These are phyloP conservation scores for Sarocladium oryzae DNA, from an alignment of 2,329 filamentous ascomycete species.

Conservation along the genomic window DNA sequence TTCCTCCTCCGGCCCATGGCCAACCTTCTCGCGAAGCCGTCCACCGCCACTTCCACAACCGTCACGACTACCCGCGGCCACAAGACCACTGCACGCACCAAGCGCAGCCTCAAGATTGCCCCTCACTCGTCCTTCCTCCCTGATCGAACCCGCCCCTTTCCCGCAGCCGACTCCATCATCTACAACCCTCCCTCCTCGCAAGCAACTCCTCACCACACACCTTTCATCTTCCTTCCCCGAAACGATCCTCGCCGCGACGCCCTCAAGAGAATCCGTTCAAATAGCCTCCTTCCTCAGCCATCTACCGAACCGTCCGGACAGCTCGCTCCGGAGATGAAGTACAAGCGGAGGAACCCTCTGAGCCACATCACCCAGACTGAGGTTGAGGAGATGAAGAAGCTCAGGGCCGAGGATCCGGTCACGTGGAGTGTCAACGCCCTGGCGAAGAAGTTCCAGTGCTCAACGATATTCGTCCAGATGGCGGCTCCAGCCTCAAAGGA, in stretches of 20 bases:
- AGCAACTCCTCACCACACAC: slow-evolving; percentile 57
- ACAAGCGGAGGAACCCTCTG: slow-evolving; percentile 27
- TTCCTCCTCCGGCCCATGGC: slow-evolving; percentile 27
- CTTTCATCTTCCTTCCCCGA: slow-evolving; percentile 57
- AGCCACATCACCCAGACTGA: slow-evolving; percentile 50
- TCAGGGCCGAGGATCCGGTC: slow-evolving; percentile 46
- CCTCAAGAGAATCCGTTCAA: slow-evolving; percentile 39
- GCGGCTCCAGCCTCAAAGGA: slow-evolving; percentile 43
- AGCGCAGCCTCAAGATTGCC: slow-evolving; percentile 51
- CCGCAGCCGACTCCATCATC: slow-evolving; percentile 37
- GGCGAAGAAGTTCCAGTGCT: slow-evolving; percentile 50
- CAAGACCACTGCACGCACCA: slow-evolving; percentile 48
- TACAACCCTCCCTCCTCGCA: slow-evolving; percentile 51
- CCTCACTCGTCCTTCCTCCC: slow-evolving; percentile 55
- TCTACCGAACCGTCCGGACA: slow-evolving; percentile 14
- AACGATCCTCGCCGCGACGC: slow-evolving; percentile 46
- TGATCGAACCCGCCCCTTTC: slow-evolving; percentile 24
- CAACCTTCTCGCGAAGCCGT: slow-evolving; percentile 21
- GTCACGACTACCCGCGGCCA: slow-evolving; percentile 32
- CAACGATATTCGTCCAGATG: slow-evolving; percentile 50
- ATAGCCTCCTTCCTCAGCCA: slow-evolving; percentile 27
- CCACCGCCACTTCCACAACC: slow-evolving; percentile 18
- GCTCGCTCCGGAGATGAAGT: slow-evolving; percentile 13
- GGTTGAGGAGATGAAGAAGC: slow-evolving; percentile 52
- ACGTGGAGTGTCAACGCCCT: slow-evolving; percentile 49